phyloP scores from a whole-genome alignment of 2,329 filamentous ascomycete species.

The Sporothrix curviconia region DNA sequence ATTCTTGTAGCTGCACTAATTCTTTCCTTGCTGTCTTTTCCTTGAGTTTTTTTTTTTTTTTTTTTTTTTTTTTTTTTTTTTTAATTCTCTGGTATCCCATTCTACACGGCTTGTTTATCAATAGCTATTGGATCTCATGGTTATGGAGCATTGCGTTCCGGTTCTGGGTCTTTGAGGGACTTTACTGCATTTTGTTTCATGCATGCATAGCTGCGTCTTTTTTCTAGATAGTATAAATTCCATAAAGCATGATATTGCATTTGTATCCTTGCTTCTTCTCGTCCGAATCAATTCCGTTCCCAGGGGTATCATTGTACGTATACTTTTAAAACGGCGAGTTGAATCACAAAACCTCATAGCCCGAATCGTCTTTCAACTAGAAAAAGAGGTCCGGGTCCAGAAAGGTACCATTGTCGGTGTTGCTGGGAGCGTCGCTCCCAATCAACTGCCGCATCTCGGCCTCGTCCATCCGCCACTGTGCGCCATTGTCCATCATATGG shows the following conservation, averaged over 20 bases:
- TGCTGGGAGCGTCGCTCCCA: constrained; percentile 18
- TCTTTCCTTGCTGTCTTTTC: neutral
- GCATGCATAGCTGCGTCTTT: too few species aligned
- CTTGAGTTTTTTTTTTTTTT: neutral
- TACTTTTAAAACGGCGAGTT: neutral
- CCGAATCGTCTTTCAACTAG: neutral
- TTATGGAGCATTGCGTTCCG: too few species aligned
- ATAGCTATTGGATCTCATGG: too few species aligned
- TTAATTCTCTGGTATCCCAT: neutral
- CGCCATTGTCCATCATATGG: constrained; percentile 3
- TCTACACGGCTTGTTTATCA: neutral
- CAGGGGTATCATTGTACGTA: too few species aligned
- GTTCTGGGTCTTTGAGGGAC: too few species aligned
- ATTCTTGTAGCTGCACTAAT: neutral
- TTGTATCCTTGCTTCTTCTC: too few species aligned
- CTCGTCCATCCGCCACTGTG: constrained; percentile 23
- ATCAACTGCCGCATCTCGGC: constrained; percentile 24
- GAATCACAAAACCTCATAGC: neutral
- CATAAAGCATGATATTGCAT: too few species aligned
- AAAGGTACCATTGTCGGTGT: neutral
- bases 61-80: neutral
- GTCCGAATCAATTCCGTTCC: too few species aligned
- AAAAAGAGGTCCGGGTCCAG: constrained; percentile 18
- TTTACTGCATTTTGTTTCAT: too few species aligned
- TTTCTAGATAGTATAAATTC: too few species aligned